Percentiles rank a stretch among this genome's conserved stretches.
These are phyloP conservation scores for Trifolium dubium DNA, from an alignment of 306 rosid genomes.

Conservation along the genomic window DNA sequence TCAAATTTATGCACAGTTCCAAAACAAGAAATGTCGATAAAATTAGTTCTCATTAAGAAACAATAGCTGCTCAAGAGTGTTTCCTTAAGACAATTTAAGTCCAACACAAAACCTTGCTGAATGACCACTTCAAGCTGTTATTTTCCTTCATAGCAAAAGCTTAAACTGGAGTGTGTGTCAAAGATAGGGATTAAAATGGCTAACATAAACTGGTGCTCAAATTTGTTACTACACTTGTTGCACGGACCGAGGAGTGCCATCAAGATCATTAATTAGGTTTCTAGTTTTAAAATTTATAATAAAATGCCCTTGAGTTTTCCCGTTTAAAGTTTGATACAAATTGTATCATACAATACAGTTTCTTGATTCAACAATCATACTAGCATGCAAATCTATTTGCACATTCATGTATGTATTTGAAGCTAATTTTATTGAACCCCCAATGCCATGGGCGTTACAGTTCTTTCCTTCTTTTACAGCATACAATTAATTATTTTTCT, in stretches of 20 bases:
- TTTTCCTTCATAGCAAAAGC: conserved; percentile 1
- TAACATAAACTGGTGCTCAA: not conserved
- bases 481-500: conserved; percentile 40
- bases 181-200: not conserved
- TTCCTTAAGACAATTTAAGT: conserved; percentile 28
- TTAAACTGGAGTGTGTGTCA: not conserved
- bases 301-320: conserved; percentile 11
- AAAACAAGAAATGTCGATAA: conserved; percentile 29
- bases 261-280: conserved; percentile 26
- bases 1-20: conserved; percentile 15
- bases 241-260: conserved; percentile 7
- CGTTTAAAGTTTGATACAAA: not conserved
- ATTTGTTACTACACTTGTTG: conserved; percentile 25
- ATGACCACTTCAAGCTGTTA: conserved; percentile 29
- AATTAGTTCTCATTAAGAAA: conserved; percentile 22
- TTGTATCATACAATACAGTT: not conserved
- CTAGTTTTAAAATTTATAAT: conserved; percentile 5
- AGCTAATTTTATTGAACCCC: conserved; percentile 31
- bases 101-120: not conserved
- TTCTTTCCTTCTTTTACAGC: conserved; percentile 26
- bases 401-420: conserved; percentile 8
- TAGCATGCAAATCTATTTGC: conserved; percentile 27
- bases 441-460: not conserved
- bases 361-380: conserved; percentile 29
- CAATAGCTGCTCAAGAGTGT: not conserved